Base-by-base conservation (phyloP, 495 filamentous ascomycete genomes). In the Trichocladium antarcticum region DNA sequence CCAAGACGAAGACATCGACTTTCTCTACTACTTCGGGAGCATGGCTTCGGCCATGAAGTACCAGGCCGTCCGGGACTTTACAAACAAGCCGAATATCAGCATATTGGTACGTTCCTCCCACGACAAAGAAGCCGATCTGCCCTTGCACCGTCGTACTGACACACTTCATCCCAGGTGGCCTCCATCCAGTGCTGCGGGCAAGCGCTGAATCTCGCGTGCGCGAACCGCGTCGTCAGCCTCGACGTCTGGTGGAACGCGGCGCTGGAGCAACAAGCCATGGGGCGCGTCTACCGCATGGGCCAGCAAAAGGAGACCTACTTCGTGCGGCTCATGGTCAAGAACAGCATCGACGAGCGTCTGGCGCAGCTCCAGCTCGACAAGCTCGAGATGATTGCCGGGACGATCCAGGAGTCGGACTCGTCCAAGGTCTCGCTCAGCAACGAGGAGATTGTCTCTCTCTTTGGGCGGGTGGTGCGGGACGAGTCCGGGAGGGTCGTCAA, bases 201-300 rank as follows among this genome's bases (percentile, higher is more conserved):
- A 11, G 69, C 72, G 1, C 61, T 81, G 3, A 78, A 81, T 32
- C 59, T 82, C 17, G 71, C 76, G 0, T 62, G 63, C 37, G 79
- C 77, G 0, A 78, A 75, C 42, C 72, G 78, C 28, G 77, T 80
- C 38, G 74, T 81, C 14, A 64, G 73, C 1, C 44, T 80, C 0
- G 80, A 82, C 45, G 66, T 74, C 0, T 82, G 78, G 78, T 84
- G 76, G 76, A 82, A 83, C 44, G 65, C 37, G 0, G 57, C 50
- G 0, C 35, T 60, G 0, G 67, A 70, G 34, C 44, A 59, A 7
- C 67, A 68, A 39, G 65, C 64, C 3, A 53, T 67, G 11, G 54
- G 56, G 21, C 62, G 65, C 6, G 55, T 70, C 3, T 55, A 61
- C 37, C 56, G 65, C 20, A 57, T 66, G 34, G 67, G 65, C 10